Evolutionary conservation across 1,139 yeast genomes (phyloP).

Genomic region (Arxiozyma slooffiae): DNA sequence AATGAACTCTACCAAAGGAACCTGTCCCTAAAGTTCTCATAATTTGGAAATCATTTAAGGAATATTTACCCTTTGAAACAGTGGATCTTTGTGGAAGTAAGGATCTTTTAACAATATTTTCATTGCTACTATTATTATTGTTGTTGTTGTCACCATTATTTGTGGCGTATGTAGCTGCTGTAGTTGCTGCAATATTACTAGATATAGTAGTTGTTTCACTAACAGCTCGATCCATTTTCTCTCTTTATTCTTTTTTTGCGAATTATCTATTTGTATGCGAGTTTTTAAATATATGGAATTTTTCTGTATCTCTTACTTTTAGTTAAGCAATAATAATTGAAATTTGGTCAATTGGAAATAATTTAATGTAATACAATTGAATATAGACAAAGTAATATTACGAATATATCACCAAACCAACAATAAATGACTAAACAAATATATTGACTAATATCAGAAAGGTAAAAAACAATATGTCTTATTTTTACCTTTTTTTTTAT

Average conservation of each 20-base stretch:
- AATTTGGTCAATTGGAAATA: not conserved
- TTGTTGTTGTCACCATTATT: no score
- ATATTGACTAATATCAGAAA: not conserved
- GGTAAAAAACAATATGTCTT: no score
- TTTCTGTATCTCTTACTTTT: no score
- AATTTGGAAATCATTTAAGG: slow-evolving; percentile 78
- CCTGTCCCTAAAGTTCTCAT: slow-evolving; percentile 95
- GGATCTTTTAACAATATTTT: slow-evolving; percentile 7
- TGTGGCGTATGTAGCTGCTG: not conserved
- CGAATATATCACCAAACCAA: not conserved
- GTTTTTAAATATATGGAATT: no score
- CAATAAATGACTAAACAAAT: no score
- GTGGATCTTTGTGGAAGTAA: slow-evolving; percentile 37
- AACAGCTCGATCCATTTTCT: not conserved
- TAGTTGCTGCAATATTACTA: not conserved
- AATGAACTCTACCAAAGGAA: slow-evolving; percentile 91
- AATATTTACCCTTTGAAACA: slow-evolving; percentile 76
- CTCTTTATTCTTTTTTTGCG: not conserved
- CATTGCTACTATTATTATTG: not conserved
- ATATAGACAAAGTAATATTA: no score
- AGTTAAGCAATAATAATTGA: no score
- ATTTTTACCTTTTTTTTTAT: no score
- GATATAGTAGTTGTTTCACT: not conserved
- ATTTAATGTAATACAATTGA: not conserved
- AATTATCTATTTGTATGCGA: not conserved